These are phyloP conservation scores for Pelargonium citronellum DNA, from an alignment of 441 rosid genomes.

Conservation along the genomic window DNA sequence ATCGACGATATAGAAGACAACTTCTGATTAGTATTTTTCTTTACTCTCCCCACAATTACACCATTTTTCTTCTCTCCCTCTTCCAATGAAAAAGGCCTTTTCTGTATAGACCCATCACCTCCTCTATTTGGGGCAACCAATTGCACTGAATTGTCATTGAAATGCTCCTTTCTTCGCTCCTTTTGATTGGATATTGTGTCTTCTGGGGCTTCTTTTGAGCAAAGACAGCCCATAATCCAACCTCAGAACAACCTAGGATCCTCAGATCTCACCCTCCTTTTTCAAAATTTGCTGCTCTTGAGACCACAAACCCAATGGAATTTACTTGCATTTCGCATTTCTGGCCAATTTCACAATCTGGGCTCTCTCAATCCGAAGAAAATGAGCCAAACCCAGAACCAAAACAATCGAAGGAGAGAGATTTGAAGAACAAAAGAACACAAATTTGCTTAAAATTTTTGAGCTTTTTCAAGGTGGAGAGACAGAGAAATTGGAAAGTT, in stretches of 20 bases:
- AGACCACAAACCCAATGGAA: conserved; percentile 5
- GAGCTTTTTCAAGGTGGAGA: too few relatives aligned
- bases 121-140: background rate
- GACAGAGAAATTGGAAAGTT: background rate
- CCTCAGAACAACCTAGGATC: background rate
- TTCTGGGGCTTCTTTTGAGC: conserved; percentile 6
- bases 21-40: background rate
- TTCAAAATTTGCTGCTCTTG: background rate
- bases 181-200: background rate
- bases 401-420: background rate
- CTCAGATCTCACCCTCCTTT: too few relatives aligned
- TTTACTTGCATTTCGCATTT: background rate
- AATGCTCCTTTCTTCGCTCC: background rate
- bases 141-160: background rate
- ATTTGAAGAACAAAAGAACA: background rate
- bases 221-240: conserved; percentile 9
- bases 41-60: background rate
- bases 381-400: conserved; percentile 8
- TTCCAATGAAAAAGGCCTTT: too few relatives aligned
- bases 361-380: background rate
- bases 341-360: background rate
- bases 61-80: background rate
- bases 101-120: too few relatives aligned
- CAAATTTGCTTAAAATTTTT: background rate
- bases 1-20: too few relatives aligned